Base-by-base conservation (phyloP, 306 rosid genomes). In the Sindora glabra region DNA sequence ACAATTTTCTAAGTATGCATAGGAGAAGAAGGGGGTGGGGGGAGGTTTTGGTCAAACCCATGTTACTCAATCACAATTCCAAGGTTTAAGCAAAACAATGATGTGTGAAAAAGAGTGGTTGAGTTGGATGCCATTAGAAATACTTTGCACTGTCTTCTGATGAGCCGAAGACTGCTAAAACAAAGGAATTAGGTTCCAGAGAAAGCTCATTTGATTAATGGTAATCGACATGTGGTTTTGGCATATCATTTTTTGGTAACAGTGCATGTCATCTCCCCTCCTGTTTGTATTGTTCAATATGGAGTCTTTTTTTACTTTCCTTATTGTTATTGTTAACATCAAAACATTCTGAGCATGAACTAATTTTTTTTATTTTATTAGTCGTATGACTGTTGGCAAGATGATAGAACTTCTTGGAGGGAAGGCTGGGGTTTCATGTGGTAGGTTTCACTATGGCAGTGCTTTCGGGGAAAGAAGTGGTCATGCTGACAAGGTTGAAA, bases 361-460 rank as follows among this genome's bases (percentile, higher is more conserved):
- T 59, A 48, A 29, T 33, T 26, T 54, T n/a, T 62, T 18, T 69
- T 24, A 53, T 62, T 63, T 41, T 60, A 25, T 82, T 83, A 90
- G 98, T 73, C 98, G 98, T 55, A 91, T 91, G 97, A 91, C 98
- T 29, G 96, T 91, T 3, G 98, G 98, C 30, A 91, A 91, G 83
- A 91, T 91, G 98, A 91, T 91, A 63, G 98, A 88, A 79, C 96
- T 91, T 69, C 89, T 91, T 65, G 98, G 98, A 25, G 86, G 98
- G 56, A 91, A 91, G 74, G 95, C 96, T 8, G 98, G 98, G 64
- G 98, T 88, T 69, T 91, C 98, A 19, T 88, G 95, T 72, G 98
- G 98, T 19, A 84, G 75, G 77, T 91, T 88, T 80, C 96, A 88
- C 48, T 91, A 91, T 61, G 98, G 98, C 47, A 91, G 96, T 83